phyloP scores from a whole-genome alignment of 306 rosid species.

The Begonia fuchsioides region DNA sequence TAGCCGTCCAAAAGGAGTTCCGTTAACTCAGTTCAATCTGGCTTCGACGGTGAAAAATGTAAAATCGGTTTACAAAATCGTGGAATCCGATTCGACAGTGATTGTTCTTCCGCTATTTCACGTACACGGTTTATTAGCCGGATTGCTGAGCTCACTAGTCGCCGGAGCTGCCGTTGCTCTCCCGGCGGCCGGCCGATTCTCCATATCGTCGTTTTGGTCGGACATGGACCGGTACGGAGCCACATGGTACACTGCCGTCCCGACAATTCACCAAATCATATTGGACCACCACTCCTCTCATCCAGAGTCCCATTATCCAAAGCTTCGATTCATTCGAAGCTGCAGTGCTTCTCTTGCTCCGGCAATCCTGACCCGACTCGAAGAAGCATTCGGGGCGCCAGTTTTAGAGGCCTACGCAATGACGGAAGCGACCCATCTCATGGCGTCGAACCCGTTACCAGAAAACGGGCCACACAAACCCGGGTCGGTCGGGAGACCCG shows the following conservation, averaged over 20 bases:
- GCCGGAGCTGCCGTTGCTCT: conserved; percentile 37
- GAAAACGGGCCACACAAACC: conserved; percentile 46
- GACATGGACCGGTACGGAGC: conserved; percentile 38
- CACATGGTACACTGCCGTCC: conserved; percentile 66
- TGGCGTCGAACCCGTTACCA: conserved; percentile 51
- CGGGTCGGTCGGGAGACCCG: conserved; percentile 57
- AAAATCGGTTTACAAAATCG: conserved; percentile 41
- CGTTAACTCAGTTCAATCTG: conserved; percentile 41
- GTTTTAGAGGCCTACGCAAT: conserved; percentile 68
- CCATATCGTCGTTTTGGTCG: conserved; percentile 51
- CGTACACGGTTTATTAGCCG: conserved; percentile 49
- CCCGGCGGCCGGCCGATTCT: conserved; percentile 46
- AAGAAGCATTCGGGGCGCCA: conserved; percentile 45
- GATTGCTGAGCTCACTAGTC: conserved; percentile 33
- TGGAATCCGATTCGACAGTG: conserved; percentile 41
- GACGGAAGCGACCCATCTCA: conserved; percentile 56
- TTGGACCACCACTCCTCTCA: conserved; percentile 34
- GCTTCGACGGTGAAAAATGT: conserved; percentile 33
- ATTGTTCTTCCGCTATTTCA: conserved; percentile 51
- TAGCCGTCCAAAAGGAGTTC: conserved; percentile 62
- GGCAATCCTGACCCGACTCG: conserved; percentile 25
- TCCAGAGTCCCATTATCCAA: conserved; percentile 42
- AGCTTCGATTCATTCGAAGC: conserved; percentile 49
- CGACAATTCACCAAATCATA: conserved; percentile 57
- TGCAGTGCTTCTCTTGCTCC: conserved; percentile 70